These are phyloP conservation scores for Hypoxylon trugodes DNA, from an alignment of 495 filamentous ascomycete genomes.

Conservation along the genomic window DNA sequence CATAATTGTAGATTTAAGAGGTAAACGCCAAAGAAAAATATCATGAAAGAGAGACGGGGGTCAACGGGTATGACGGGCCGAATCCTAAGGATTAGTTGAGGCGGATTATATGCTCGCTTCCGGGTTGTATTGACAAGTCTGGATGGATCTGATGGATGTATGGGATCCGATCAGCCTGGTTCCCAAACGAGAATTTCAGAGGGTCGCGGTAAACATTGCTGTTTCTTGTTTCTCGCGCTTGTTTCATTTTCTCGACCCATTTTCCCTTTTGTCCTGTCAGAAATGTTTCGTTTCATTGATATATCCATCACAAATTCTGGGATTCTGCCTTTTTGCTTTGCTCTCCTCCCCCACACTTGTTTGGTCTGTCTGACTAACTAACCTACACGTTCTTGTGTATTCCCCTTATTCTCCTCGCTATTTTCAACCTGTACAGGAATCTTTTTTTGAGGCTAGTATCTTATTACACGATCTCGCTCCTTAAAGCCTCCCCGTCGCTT, in stretches of 20 bases:
- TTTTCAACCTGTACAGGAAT: constrained; percentile 29
- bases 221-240: constrained; percentile 41
- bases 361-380: constrained; percentile 18
- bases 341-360: constrained; percentile 20
- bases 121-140: constrained; percentile 32
- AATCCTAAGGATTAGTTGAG: constrained; percentile 41
- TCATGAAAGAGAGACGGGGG: constrained; percentile 26
- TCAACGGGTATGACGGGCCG: constrained; percentile 35
- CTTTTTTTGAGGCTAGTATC: constrained; percentile 21
- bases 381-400: constrained; percentile 14
- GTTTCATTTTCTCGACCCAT: constrained; percentile 38
- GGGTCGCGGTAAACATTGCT: constrained; percentile 37
- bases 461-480: constrained; percentile 38
- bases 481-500: constrained; percentile 17
- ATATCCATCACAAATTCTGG: constrained; percentile 36
- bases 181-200: constrained; percentile 27
- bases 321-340: constrained; percentile 35
- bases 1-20: constrained; percentile 38
- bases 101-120: constrained; percentile 39
- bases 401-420: constrained; percentile 6
- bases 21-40: constrained; percentile 14
- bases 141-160: constrained; percentile 39
- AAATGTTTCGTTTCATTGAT: constrained; percentile 43
- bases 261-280: constrained; percentile 24
- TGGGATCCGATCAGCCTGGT: constrained; percentile 38